A percentile compares a stretch with the other conserved stretches of the same genome.
phyloP scores from a whole-genome alignment of 371 early-diverging fungal species.

The Mortierella sp. region DNA sequence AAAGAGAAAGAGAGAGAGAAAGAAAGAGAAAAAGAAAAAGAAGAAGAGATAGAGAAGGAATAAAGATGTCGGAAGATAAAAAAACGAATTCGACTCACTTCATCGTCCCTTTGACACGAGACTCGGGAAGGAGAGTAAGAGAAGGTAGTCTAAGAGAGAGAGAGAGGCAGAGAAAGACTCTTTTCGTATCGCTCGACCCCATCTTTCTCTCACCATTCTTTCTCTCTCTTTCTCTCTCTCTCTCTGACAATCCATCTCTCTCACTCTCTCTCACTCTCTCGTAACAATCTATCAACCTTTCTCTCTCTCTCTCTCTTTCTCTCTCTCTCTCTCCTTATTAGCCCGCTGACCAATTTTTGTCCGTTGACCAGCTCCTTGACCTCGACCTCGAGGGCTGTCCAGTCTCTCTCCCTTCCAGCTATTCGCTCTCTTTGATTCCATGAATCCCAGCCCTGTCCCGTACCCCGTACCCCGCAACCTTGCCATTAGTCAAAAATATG shows the following conservation, averaged over 20 bases:
- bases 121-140: neutral
- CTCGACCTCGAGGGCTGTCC: no score
- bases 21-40: neutral
- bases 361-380: no score
- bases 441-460: no score
- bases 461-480: no score
- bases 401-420: no score
- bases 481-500: no score
- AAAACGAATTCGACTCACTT: constrained; percentile 3
- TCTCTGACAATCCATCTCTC: neutral
- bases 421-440: no score
- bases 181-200: neutral
- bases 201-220: neutral
- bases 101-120: neutral
- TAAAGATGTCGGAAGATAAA: neutral
- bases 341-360: no score
- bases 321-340: no score
- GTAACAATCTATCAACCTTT: no score
- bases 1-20: neutral
- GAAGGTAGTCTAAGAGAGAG: neutral
- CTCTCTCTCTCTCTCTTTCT: neutral
- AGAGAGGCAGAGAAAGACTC: neutral
- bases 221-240: neutral
- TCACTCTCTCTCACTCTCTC: neutral
- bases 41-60: no score